These are phyloP conservation scores for Lachnellula subtilissima DNA, from an alignment of 2,329 filamentous ascomycete genomes.

Conservation along the genomic window DNA sequence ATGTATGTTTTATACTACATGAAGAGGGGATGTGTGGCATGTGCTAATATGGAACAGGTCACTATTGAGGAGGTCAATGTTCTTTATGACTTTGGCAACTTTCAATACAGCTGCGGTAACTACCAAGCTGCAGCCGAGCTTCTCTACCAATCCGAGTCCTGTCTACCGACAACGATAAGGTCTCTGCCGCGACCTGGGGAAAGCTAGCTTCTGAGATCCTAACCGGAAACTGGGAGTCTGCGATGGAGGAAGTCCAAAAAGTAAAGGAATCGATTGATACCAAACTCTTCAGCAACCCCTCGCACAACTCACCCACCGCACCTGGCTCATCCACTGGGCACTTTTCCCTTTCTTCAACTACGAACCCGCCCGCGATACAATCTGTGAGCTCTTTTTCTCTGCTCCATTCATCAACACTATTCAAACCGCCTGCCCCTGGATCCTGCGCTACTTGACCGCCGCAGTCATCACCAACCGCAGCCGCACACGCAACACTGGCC, in stretches of 20 bases:
- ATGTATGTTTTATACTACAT: conserved; percentile 48
- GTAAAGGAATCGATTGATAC: conserved; percentile 90
- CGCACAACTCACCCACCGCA: conserved; percentile 91
- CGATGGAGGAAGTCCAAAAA: conserved; percentile 85
- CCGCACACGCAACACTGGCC: conserved; percentile 71
- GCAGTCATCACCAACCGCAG: conserved; percentile 91
- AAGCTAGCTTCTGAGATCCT: conserved; percentile 96
- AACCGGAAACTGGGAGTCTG: conserved; percentile 89
- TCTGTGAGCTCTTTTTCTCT: conserved; percentile 96
- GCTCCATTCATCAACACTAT: conserved; percentile 99
- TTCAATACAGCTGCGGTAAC: conserved; percentile 96
- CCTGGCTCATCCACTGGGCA: conserved; percentile 96
- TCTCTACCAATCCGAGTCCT: conserved; percentile 95
- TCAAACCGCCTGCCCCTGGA: conserved; percentile 95
- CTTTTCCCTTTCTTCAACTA: conserved; percentile 99
- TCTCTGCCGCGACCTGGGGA: conserved; percentile 92
- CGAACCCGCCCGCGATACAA: conserved; percentile 80
- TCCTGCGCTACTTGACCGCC: conserved; percentile 87
- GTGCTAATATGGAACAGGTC: conserved; percentile 46
- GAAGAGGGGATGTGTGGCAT: background rate
- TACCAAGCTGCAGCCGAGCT: conserved; percentile 87
- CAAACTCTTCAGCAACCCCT: conserved; percentile 92
- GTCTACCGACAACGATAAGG: conserved; percentile 97
- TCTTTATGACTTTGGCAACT: conserved; percentile 92
- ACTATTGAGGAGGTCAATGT: conserved; percentile 94